Evolutionary conservation across 257 asterid genomes (phyloP), one percentile per base, ranked within the genome.

Genomic region (Primulina huaijiensis): DNA sequence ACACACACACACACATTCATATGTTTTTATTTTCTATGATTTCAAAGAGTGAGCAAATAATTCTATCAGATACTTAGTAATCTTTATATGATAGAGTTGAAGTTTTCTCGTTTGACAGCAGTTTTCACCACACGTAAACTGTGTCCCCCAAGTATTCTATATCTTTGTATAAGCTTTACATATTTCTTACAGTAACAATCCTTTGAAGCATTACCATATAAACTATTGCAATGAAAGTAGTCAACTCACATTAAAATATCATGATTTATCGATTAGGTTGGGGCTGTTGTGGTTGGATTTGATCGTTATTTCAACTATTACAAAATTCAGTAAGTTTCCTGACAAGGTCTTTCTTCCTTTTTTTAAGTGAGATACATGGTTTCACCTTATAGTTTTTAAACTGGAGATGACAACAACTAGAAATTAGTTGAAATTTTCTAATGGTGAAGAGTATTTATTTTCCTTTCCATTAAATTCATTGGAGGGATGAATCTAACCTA

Each of bases 271-370:
- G 56, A 62, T 64, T 73, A 94, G 99, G 99, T 94, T 66, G 99
- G 97, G 63, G 99, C 99, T 21, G 97, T 94, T 65, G 97, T 94
- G 7, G 97, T 91, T 70, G 99, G 99, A 70, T 94, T 94, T 74
- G 97, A 94, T 76, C 97, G 97, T 71, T 85, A 89, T 83, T 89
- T 94, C 92, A 94, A 94, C 87, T 94, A 94, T 69, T 90, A 81
- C 95, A 94, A 94, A 69, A 80, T 94, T 67, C 99, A 94, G 99
- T 93, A 81, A 82, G 95, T 77, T n/a, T 69, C 68, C 68, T 79
- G 60, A 30, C 35, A 43, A 43, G 6, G n/a, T 43, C n/a, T 12
- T 21, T 65, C 37, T 25, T 40, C 21, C n/a, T 8, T 37, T 20
- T 38, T 19, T 65, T 21, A 12, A 43, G 53, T 43, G 7, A 43